Evolutionary conservation across 2,329 filamentous ascomycete species (phyloP).

Genomic region (Gaeumannomyces sp.): DNA sequence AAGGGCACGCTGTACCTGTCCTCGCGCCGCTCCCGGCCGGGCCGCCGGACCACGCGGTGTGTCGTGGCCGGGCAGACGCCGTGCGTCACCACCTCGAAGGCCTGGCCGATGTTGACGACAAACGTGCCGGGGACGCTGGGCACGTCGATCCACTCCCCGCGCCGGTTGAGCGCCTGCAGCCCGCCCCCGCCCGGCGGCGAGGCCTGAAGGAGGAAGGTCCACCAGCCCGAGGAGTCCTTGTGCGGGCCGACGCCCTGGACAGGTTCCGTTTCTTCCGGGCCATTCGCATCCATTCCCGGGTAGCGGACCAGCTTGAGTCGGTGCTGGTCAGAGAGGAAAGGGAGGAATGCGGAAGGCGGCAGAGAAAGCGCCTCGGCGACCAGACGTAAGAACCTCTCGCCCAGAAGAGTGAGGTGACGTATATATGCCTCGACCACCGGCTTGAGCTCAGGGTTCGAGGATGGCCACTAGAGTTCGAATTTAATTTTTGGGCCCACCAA

Average conservation of each 20-base stretch:
- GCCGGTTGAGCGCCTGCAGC: constrained; percentile 43
- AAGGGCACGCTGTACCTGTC: constrained; percentile 37
- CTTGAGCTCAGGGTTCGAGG: constrained; percentile 26
- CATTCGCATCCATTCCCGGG: constrained; percentile 21
- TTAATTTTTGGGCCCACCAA: no score
- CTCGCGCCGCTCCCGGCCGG: constrained; percentile 15
- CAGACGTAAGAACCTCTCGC: constrained; percentile 47
- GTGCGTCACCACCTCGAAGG: constrained; percentile 50
- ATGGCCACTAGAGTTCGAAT: constrained; percentile 33
- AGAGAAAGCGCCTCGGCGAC: constrained; percentile 50
- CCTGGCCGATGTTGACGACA: constrained; percentile 54
- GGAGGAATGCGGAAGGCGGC: constrained; percentile 39
- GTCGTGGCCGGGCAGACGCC: constrained; percentile 48
- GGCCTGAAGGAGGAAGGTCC: constrained; percentile 58
- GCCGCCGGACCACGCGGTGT: constrained; percentile 30
- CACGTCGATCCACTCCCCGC: constrained; percentile 44
- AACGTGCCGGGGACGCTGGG: constrained; percentile 41
- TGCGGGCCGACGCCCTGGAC: constrained; percentile 54
- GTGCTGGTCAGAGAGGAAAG: constrained; percentile 51
- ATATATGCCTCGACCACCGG: constrained; percentile 43
- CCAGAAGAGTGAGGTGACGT: constrained; percentile 40
- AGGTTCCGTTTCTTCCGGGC: not conserved
- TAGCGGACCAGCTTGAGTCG: constrained; percentile 54
- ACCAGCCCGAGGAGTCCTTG: constrained; percentile 58
- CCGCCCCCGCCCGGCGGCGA: constrained; percentile 43